Evolutionary conservation across 2,329 filamentous ascomycete genomes (phyloP).

Genomic region (Dryadomyces quercivorus): DNA sequence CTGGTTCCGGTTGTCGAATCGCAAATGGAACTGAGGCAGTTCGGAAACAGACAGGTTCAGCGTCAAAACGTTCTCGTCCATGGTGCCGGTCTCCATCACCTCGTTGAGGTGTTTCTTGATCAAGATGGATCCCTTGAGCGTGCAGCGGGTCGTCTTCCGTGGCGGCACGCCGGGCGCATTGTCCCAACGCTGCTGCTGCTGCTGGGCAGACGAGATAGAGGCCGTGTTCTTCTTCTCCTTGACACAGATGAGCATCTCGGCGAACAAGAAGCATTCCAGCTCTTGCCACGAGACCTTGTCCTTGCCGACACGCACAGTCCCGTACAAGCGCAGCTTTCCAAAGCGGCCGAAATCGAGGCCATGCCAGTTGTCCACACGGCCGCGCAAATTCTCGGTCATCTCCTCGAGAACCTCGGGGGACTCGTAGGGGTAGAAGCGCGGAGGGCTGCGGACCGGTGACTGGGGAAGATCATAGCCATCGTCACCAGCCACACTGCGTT

Average conservation of each 20-base stretch:
- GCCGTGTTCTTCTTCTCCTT: conserved; percentile 75
- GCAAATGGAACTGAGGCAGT: conserved; percentile 85
- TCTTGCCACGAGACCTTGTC: conserved; percentile 97
- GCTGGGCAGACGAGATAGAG: conserved; percentile 15
- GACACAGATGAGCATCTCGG: conserved; percentile 98
- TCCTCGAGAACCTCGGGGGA: conserved; percentile 66
- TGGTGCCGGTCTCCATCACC: conserved; percentile 56
- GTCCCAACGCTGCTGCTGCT: conserved; percentile 51
- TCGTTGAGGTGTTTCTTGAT: conserved; percentile 97
- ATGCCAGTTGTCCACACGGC: conserved; percentile 96
- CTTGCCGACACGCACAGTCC: conserved; percentile 85
- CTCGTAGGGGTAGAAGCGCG: conserved; percentile 60
- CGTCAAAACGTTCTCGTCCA: conserved; percentile 75
- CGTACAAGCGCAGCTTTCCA: conserved; percentile 81
- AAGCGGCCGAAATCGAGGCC: conserved; percentile 89
- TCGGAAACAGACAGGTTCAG: conserved; percentile 85
- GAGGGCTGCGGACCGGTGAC: conserved; percentile 44
- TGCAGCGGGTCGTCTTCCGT: conserved; percentile 63
- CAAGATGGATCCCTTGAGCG: conserved; percentile 90
- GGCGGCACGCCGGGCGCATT: conserved; percentile 31
- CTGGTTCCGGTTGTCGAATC: conserved; percentile 73
- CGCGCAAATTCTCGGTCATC: conserved; percentile 73
- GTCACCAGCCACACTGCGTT: conserved; percentile 29
- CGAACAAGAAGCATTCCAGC: conserved; percentile 90
- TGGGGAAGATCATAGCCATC: conserved; percentile 43